Evolutionary conservation across 2,329 filamentous ascomycete species (phyloP), one percentile per base, ranked within the genome.

Genomic region (Aspergillus calidoustus): DNA sequence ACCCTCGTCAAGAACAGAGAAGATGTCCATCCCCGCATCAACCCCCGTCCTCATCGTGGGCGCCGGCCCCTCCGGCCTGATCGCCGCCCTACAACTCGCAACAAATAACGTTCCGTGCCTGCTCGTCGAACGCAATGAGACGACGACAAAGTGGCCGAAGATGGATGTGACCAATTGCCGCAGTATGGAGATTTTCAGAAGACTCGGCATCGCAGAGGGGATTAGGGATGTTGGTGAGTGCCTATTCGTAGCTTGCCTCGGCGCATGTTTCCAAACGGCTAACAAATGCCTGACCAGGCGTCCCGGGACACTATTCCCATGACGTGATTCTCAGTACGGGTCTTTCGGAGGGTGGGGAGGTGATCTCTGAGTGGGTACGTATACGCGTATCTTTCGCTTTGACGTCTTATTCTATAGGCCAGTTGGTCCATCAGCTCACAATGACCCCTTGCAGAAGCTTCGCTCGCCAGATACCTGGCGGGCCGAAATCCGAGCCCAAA

Each of bases 111-210:
- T 68, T 23, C 63, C 52, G 31, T 70, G 61, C 19, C 55, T 70
- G 2, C 60, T 76, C 1, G 58, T 68, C 6, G 73, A 75, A 58
- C 62, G 64, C 4, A 38, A 38, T 11, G 3, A 38, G 8, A 38
- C 31, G 17, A 75, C 71, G 4, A 76, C 71, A 1, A 68, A 68
- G 66, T 79, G 74, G 74, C 76, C 77, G 0, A 79, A 79, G 63
- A 65, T 80, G 44, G 72, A 73, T 19, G 19, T 48, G 3, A 57
- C 43, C 7, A 57, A 57, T 25, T 49, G 25, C 17, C 44, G 54
- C 11, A 49, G 44, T 6, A 57, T 57, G 54, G 54, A 57, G 31
- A 57, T 57, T 28, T 25, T 48, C 47, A 47, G 47, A 17, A 31
- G 25, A 3, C 17, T 52, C 2, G 56, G 56, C 15, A 30, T 58